These are phyloP conservation scores for Fragaria iinumae DNA, from an alignment of 306 rosid genomes.

Conservation along the genomic window DNA sequence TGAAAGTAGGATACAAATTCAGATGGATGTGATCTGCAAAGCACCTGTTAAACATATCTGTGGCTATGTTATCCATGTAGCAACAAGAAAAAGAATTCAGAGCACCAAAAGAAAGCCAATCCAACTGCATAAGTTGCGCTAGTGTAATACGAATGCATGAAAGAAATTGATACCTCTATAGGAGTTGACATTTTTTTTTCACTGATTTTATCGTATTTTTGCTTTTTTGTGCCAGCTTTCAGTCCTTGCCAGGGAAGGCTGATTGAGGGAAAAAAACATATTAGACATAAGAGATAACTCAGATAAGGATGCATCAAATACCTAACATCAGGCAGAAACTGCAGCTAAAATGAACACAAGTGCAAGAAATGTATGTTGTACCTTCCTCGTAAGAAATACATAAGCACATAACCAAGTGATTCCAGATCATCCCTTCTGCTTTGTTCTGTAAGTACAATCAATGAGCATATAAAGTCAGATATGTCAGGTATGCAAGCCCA, in stretches of 20 bases:
- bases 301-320: slow-evolving; percentile 22
- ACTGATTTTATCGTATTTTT: slow-evolving; percentile 92
- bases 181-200: slow-evolving; percentile 92
- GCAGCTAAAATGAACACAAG: slow-evolving; percentile 13
- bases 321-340: slow-evolving; percentile 25
- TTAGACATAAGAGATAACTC: slow-evolving; percentile 4
- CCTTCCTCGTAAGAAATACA: slow-evolving; percentile 99
- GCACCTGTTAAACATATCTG: slow-evolving; percentile 56
- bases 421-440: slow-evolving; percentile 99
- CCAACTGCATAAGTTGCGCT: not conserved
- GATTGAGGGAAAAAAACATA: slow-evolving; percentile 11
- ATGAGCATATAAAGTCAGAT: slow-evolving; percentile 26
- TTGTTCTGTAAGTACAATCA: slow-evolving; percentile 66
- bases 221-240: slow-evolving; percentile 97
- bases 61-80: slow-evolving; percentile 30
- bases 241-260: slow-evolving; percentile 99
- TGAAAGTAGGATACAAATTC: slow-evolving; percentile 98
- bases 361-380: slow-evolving; percentile 29
- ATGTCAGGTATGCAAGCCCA: slow-evolving; percentile 13
- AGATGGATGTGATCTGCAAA: slow-evolving; percentile 85
- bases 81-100: slow-evolving; percentile 16
- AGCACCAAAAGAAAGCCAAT: slow-evolving; percentile 6
- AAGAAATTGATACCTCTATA: slow-evolving; percentile 66
- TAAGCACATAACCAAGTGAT: slow-evolving; percentile 98
- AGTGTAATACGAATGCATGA: not conserved